phyloP scores from a whole-genome alignment of 2,329 filamentous ascomycete species.

The Aspergillus flavus region DNA sequence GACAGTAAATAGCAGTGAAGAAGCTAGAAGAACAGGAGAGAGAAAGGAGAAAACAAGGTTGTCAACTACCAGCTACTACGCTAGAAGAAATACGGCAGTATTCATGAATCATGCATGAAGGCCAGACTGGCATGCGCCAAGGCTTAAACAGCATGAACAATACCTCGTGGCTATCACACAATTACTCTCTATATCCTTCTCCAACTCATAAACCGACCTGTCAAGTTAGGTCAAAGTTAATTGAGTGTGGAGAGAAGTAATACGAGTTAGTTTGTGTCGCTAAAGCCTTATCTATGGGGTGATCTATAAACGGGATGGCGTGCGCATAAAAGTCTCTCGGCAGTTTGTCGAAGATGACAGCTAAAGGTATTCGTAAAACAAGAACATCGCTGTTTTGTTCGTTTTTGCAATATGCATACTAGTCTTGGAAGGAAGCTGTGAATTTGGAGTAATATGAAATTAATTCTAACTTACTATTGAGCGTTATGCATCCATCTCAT shows the following conservation, averaged over 20 bases:
- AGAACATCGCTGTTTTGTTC: neutral
- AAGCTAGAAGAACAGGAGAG: too few species aligned
- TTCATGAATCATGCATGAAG: neutral
- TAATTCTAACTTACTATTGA: neutral
- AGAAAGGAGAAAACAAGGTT: neutral
- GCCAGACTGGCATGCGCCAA: neutral
- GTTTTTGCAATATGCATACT: neutral
- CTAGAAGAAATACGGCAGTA: neutral
- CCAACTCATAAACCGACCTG: neutral
- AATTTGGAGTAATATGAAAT: neutral
- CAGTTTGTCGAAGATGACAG: neutral
- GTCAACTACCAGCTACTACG: neutral
- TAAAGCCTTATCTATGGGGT: conserved; percentile 9
- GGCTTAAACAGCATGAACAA: neutral
- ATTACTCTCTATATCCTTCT: neutral
- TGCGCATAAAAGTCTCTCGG: conserved; percentile 18
- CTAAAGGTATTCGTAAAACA: neutral
- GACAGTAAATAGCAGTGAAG: too few species aligned
- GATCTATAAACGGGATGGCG: conserved; percentile 17
- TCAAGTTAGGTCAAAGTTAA: neutral
- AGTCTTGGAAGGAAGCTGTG: neutral
- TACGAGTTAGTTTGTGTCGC: neutral
- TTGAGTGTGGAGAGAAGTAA: conserved; percentile 7
- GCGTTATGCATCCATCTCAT: neutral
- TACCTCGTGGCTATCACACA: neutral